These are phyloP conservation scores for Auricularia heimuer DNA, from an alignment of 768 basidiomycete species.

Conservation along the genomic window DNA sequence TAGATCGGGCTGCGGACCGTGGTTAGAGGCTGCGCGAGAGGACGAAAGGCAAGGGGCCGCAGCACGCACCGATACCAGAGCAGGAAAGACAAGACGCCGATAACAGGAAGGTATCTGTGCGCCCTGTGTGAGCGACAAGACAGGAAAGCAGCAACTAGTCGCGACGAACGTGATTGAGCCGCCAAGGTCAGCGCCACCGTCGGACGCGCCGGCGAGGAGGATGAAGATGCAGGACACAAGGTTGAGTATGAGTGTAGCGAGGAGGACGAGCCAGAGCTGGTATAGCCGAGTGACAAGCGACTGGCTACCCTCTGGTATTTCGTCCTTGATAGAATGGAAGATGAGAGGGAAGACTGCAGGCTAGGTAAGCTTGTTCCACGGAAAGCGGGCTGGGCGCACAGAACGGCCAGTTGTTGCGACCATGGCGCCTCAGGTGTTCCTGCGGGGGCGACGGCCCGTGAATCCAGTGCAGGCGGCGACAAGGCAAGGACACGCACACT, in stretches of 20 bases:
- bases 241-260: conserved; percentile 76
- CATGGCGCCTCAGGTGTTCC: conserved; percentile 60
- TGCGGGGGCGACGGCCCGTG: conserved; percentile 17
- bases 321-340: conserved; percentile 85
- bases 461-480: neutral
- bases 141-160: conserved; percentile 8
- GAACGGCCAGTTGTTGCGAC: conserved; percentile 89
- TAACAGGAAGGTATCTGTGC: conserved; percentile 67
- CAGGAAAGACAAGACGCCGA: conserved; percentile 72
- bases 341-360: conserved; percentile 79
- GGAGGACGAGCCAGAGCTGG: conserved; percentile 87
- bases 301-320: conserved; percentile 76
- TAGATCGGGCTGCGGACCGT: conserved; percentile 66
- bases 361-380: conserved; percentile 5
- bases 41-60: neutral
- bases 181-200: conserved; percentile 73
- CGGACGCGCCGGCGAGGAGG: conserved; percentile 62
- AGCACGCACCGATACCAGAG: conserved; percentile 82
- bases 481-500: neutral
- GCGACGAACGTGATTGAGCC: conserved; percentile 66
- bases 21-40: conserved; percentile 1
- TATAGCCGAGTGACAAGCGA: conserved; percentile 78
- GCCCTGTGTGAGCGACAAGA: conserved; percentile 10
- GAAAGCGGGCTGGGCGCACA: conserved; percentile 40
- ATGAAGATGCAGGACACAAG: conserved; percentile 84